Base-by-base conservation (phyloP, 2,329 filamentous ascomycete genomes). In the Taxawa tesnikishii region DNA sequence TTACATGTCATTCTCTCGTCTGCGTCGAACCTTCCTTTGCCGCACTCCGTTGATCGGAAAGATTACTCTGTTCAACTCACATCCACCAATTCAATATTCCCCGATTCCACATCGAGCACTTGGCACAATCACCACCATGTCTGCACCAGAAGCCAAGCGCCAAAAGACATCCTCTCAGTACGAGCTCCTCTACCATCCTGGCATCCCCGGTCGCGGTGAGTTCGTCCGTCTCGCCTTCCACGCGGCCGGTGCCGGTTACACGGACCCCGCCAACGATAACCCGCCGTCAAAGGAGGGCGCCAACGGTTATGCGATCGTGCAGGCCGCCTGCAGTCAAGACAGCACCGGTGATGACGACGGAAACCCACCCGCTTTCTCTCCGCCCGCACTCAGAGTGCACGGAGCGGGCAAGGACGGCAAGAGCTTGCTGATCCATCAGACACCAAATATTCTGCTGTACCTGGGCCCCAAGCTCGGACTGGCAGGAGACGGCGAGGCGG, bases 151-250 rank as follows among this genome's bases (percentile, higher is more conserved):
- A 23, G 9, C 25, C 9, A 38, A 34, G 29, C 36, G 31, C 12
- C 38, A 41, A 24, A 29, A 29, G 18, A 33, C 33, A 13, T 30
- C 33, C 2, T 21, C 31, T 17, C 19, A 41, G 26, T 81, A 79
- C 50, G 63, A 76, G 41, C 67, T 82, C 36, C 62, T 82, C 49
- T 85, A 85, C 66, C 82, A 78, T 70, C 77, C 78, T 12, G 55
- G 54, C 12, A 59, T 83, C 15, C 82, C 82, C 19, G 82, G 82
- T 25, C 77, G 82, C 29, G 82, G 75, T 39, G 82, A 88, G 50
- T 73, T 74, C 51, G 59, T 85, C 48, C 79, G 82, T 14, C 68
- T 88, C 8, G 67, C 67, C 11, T 72, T 88, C 42, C 81, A 87
- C 57, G 79, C 79, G 32, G 65, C 73, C 13, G 67, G 68, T 12